A percentile compares a stretch with the other conserved stretches of the same genome.
These are phyloP conservation scores for Sporothrix pallida DNA, from an alignment of 2,329 filamentous ascomycete genomes.

Conservation along the genomic window DNA sequence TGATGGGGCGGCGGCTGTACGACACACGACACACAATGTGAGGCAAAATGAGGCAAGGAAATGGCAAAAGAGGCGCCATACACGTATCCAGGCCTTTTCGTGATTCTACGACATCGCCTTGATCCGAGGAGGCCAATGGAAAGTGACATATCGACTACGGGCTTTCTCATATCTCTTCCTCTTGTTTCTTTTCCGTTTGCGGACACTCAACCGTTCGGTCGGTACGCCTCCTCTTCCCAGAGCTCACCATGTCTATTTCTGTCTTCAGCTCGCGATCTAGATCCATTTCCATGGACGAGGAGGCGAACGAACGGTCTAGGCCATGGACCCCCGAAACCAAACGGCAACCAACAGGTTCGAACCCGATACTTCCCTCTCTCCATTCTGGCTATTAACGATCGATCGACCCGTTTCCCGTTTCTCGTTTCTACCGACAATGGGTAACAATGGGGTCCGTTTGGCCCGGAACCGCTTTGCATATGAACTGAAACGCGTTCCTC, in stretches of 20 bases:
- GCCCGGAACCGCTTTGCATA: neutral
- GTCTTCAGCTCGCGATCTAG: constrained; percentile 11
- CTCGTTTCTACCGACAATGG: neutral
- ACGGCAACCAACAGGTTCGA: too few species aligned
- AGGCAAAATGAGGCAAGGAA: neutral
- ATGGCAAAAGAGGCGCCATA: neutral
- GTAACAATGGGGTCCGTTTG: too few species aligned
- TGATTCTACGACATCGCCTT: neutral
- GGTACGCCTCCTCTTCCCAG: neutral
- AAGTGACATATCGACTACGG: neutral
- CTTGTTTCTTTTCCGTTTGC: too few species aligned
- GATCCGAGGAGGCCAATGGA: too few species aligned
- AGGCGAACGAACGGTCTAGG: neutral
- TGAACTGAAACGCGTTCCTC: neutral
- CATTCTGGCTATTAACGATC: constrained; percentile 10
- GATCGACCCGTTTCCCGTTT: neutral
- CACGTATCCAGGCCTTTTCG: neutral
- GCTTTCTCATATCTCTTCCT: neutral
- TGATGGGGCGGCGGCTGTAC: neutral
- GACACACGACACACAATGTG: neutral
- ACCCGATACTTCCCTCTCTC: too few species aligned
- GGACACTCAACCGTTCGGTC: neutral
- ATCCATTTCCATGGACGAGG: neutral
- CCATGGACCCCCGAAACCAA: neutral
- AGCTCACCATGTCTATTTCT: neutral